Conservation (phyloP, 345 rosid species). For the Aquilaria yunnanensis region DNA sequence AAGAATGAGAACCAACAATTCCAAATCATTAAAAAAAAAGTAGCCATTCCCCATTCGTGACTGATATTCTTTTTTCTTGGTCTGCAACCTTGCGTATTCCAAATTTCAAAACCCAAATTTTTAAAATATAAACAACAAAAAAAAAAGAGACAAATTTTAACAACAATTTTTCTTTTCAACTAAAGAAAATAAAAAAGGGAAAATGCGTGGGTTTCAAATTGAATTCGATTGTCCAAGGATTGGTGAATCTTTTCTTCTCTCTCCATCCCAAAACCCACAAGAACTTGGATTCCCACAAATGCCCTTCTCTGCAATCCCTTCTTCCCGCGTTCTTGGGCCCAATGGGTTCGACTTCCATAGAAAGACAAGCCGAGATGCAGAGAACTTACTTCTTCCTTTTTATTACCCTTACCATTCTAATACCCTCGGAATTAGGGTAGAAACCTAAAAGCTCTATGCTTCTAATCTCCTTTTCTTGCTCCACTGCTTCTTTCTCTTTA, state of each 20-base stretch:
- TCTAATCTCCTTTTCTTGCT: conserved; percentile 1
- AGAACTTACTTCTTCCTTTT: conserved; percentile 1
- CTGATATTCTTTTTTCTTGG: too few relatives aligned
- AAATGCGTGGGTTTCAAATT: conserved; percentile 15
- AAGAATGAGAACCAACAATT: too few relatives aligned
- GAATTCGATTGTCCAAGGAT: conserved; percentile 28
- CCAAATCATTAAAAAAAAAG: too few relatives aligned
- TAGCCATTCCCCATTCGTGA: too few relatives aligned
- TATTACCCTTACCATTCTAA: neutral
- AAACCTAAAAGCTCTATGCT: too few relatives aligned
- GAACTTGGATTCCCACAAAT: conserved; percentile 19
- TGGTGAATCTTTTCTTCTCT: neutral
- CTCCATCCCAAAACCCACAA: conserved; percentile 2
- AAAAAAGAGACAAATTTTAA: neutral
- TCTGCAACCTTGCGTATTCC: neutral
- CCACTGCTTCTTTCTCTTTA: conserved; percentile 1
- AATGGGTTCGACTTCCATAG: conserved; percentile 23
- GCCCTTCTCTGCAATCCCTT: conserved; percentile 19
- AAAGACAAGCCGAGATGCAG: neutral
- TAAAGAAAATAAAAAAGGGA: conserved; percentile 3
- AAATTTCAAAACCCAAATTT: neutral
- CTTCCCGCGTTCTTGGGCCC: conserved; percentile 24
- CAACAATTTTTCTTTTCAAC: conserved; percentile 4
- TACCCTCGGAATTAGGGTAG: too few relatives aligned
- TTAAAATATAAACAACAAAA: neutral